Evolutionary conservation across 2,329 filamentous ascomycete species (phyloP), one percentile per base, ranked within the genome.

Genomic region (Rhynchosporium secalis): DNA sequence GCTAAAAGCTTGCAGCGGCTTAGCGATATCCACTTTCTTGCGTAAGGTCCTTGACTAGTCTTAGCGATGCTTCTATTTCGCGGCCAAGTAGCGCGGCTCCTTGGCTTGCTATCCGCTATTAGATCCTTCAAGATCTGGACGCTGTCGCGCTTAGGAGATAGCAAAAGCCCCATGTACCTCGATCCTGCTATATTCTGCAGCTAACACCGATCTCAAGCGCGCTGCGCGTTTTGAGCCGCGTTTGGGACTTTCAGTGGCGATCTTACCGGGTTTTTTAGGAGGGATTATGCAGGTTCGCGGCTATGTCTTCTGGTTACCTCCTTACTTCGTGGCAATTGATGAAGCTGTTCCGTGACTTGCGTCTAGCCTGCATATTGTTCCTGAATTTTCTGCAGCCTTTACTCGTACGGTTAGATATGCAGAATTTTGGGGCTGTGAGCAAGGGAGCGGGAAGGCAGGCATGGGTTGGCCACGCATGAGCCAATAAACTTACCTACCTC

Each of bases 31-130:
- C 20, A 1, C 20, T 20, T 20, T 20, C 20, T 20, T 20, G 40
- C 40, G 40, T 9, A 15, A 41, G 15, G 12, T 13, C 13, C 41
- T 38, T 38, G 20, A 20, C 20, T 20, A 20, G 20, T 15, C 49
- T 52, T 52, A 52, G 49, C 49, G 49, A 52, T 52, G 49, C 49
- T 52, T 52, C 49, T 52, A 52, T 52, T 52, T 52, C 49, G 15
- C 28, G 33, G 20, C 49, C 49, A 52, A 52, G 49, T 52, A 52
- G 49, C 49, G 49, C 49, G 49, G 33, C 31, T 52, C 33, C 49
- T 52, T 52, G 49, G 49, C 49, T 33, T 52, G 31, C 36, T 13
- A 13, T 15, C 41, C 13, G 3, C 40, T 43, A 1, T 40, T 12
- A 7, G 41, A 13, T 43, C 41, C 41, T 43, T 43, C 41, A n/a